phyloP scores from a whole-genome alignment of 768 basidiomycete genomes.

The Mycena metata region DNA sequence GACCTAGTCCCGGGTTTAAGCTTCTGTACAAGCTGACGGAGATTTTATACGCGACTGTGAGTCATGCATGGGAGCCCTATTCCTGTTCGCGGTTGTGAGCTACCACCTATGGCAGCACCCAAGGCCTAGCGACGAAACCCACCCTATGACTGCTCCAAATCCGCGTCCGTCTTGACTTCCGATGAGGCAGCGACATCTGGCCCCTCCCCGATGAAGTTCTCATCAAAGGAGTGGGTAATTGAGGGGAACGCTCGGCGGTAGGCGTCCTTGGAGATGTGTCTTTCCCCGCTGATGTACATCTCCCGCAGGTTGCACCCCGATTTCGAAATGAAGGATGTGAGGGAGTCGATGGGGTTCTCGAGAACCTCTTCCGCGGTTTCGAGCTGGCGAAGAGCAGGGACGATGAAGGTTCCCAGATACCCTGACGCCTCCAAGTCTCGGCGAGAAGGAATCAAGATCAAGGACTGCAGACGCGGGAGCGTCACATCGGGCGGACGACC shows the following conservation, averaged over 20 bases:
- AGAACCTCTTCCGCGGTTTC: neutral
- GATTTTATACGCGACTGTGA: too few species aligned
- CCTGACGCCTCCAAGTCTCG: neutral
- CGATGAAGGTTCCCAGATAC: neutral
- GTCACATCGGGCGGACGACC: neutral
- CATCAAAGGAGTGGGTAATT: neutral
- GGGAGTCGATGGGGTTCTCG: neutral
- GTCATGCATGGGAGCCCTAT: too few species aligned
- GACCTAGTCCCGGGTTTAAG: too few species aligned
- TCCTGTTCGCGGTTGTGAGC: too few species aligned
- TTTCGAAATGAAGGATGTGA: neutral
- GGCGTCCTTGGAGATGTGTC: neutral
- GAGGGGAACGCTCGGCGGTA: constrained; percentile 3
- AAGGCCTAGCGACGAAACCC: too few species aligned
- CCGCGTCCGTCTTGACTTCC: too few species aligned
- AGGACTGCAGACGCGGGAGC: neutral
- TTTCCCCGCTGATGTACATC: neutral
- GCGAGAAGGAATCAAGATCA: neutral
- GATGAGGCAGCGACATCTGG: too few species aligned
- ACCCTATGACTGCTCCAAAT: too few species aligned
- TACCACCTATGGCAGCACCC: too few species aligned
- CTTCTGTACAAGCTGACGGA: too few species aligned
- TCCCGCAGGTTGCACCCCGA: constrained; percentile 6
- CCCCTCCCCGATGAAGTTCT: too few species aligned
- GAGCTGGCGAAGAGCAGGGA: neutral